phyloP scores from a whole-genome alignment of 352 stramenopile species.

The Phytophthora pini region DNA sequence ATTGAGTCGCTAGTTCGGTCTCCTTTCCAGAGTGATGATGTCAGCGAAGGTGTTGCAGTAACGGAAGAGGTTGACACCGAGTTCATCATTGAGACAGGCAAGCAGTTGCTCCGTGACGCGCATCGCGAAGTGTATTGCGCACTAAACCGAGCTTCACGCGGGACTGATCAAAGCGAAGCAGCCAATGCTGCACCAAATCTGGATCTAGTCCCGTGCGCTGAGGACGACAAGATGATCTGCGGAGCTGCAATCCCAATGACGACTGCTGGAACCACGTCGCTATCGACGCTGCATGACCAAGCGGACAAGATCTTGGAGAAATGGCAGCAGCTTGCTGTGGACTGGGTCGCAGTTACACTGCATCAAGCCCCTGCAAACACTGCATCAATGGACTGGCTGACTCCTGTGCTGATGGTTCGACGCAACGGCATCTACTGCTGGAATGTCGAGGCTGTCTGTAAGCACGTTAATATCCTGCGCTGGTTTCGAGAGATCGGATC shows the following conservation, averaged over 20 bases:
- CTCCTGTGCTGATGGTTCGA: too few relatives aligned
- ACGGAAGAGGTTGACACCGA: neutral
- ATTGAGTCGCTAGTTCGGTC: too few relatives aligned
- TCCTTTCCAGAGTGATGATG: too few relatives aligned
- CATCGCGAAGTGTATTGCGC: conserved; percentile 10
- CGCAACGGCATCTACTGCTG: too few relatives aligned
- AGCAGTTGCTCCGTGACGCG: neutral
- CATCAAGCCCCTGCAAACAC: too few relatives aligned
- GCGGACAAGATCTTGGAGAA: neutral
- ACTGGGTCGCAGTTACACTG: too few relatives aligned
- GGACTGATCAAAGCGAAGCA: neutral
- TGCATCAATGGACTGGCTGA: too few relatives aligned
- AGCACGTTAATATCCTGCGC: too few relatives aligned
- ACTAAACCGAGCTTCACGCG: neutral
- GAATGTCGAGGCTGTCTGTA: too few relatives aligned
- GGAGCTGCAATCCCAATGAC: neutral
- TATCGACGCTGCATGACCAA: neutral
- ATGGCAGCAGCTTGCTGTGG: too few relatives aligned
- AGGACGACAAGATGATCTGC: neutral
- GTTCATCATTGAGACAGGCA: neutral
- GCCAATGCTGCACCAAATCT: neutral
- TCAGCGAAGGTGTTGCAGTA: too few relatives aligned
- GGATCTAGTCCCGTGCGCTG: neutral
- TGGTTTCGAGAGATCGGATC: too few relatives aligned
- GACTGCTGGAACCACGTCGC: neutral